Conservation (phyloP, 306 rosid species). For the Prosopis cineraria region DNA sequence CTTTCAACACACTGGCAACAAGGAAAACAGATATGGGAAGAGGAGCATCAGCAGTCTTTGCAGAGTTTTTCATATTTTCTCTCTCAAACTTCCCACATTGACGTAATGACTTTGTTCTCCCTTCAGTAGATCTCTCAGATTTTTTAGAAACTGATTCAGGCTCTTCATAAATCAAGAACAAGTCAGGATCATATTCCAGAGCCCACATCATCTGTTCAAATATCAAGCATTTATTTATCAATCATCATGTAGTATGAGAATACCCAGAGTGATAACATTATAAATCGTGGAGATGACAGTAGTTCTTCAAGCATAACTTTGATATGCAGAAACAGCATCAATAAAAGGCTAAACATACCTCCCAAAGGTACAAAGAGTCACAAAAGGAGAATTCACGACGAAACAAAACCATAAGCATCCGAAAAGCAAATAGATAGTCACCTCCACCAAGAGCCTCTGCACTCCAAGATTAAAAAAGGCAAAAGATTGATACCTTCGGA, state of each 20-base stretch:
- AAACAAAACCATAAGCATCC: constrained; percentile 99
- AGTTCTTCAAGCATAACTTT: neutral
- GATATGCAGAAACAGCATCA: constrained; percentile 1
- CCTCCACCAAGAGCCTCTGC: constrained; percentile 98
- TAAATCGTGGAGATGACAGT: neutral
- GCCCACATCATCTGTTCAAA: constrained; percentile 99
- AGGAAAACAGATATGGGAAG: constrained; percentile 96
- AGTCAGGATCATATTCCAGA: constrained; percentile 84
- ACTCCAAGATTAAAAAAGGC: constrained; percentile 44
- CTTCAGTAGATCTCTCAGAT: constrained; percentile 58
- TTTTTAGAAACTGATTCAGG: constrained; percentile 48
- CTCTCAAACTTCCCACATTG: constrained; percentile 92
- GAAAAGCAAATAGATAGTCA: constrained; percentile 91
- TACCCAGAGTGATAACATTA: neutral
- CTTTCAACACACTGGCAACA: constrained; percentile 95
- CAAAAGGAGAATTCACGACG: constrained; percentile 98
- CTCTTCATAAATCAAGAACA: constrained; percentile 72
- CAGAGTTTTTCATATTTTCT: constrained; percentile 66
- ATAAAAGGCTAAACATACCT: constrained; percentile 55
- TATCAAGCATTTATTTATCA: constrained; percentile 26
- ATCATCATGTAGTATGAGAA: constrained; percentile 31
- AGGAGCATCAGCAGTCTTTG: constrained; percentile 69
- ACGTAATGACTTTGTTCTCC: constrained; percentile 70
- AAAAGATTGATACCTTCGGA: constrained; percentile 33
- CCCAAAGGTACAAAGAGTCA: constrained; percentile 98